Base-by-base conservation (phyloP, 257 asterid species). In the Hygrophila difformis region DNA sequence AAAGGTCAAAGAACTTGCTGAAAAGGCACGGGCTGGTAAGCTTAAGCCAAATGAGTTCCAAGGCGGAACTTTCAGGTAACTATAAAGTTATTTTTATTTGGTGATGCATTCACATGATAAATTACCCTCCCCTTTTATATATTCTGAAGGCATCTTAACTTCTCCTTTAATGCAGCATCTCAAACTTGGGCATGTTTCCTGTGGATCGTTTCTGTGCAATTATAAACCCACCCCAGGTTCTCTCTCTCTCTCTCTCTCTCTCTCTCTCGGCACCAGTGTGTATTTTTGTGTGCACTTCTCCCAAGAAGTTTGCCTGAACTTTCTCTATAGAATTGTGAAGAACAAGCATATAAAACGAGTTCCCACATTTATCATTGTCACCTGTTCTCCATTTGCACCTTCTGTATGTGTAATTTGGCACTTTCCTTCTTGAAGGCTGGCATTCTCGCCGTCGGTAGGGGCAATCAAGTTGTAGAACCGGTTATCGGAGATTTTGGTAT, bases 161-260 rank as follows among this genome's bases (percentile, higher is more conserved):
- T 41, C 41, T 39, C n/a, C 41, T 28, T 57, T 28, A 55, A 12
- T 70, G 85, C 91, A 87, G 97, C 77, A 87, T 92, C 66, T 91
- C 97, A 22, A 92, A 92, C 71, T 81, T 92, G 83, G 99, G 99
- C 65, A 92, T 92, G 99, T 92, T 70, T 73, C 97, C 99, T 5
- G 95, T 92, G 52, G 99, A 92, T 72, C 68, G 49, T 3, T 92
- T 92, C 65, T 92, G 97, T 65, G 99, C 99, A 56, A 92, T 87
- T 52, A 87, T 83, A 66, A 91, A 92, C 64, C 99, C 97, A 12
- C 97, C 99, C 28, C 99, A 87, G 97, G 97, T 86, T 37, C 69
- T 44, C 59, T 50, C 67, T 56, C 66, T 29, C 54, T 49, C 69
- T 24, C 61, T 58, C 72, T 40, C 63, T 39, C 64, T 16, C 62